These are phyloP conservation scores for Ophiostoma triangulosporum DNA, from an alignment of 2,329 filamentous ascomycete genomes.

Conservation along the genomic window DNA sequence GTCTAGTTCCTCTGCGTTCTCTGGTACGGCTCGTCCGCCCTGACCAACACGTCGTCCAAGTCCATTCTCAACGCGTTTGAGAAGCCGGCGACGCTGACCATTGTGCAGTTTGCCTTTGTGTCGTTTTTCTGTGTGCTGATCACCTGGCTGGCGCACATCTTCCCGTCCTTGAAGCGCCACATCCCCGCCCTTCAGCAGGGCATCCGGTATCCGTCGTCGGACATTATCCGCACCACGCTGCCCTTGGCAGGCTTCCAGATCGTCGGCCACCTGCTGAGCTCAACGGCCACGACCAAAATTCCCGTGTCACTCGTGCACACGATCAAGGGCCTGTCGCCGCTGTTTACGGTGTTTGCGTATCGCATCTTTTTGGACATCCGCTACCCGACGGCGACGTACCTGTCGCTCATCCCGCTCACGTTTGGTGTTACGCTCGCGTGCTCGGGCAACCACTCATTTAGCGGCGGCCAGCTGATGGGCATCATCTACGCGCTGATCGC, in stretches of 20 bases:
- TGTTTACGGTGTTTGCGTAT: slow-evolving; percentile 92
- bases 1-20: slow-evolving; percentile 64
- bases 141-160: slow-evolving; percentile 59
- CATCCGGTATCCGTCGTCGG: slow-evolving; percentile 65
- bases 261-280: slow-evolving; percentile 82
- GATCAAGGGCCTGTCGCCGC: slow-evolving; percentile 90
- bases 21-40: slow-evolving; percentile 91
- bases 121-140: slow-evolving; percentile 74
- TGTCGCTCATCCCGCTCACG: slow-evolving; percentile 82
- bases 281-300: slow-evolving; percentile 85
- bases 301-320: slow-evolving; percentile 96
- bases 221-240: slow-evolving; percentile 77
- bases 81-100: slow-evolving; percentile 80
- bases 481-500: slow-evolving; percentile 77
- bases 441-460: slow-evolving; percentile 62
- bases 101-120: slow-evolving; percentile 89
- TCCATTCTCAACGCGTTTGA: slow-evolving; percentile 85
- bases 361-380: slow-evolving; percentile 76
- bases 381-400: slow-evolving; percentile 76
- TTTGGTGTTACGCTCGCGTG: slow-evolving; percentile 93
- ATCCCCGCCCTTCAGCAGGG: slow-evolving; percentile 74
- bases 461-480: slow-evolving; percentile 73
- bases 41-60: slow-evolving; percentile 97
- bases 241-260: slow-evolving; percentile 89
- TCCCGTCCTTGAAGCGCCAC: slow-evolving; percentile 54